A percentile compares a stretch with the other conserved stretches of the same genome.
Evolutionary conservation across 768 basidiomycete species (phyloP).

Genomic region (Ramaria rubella): DNA sequence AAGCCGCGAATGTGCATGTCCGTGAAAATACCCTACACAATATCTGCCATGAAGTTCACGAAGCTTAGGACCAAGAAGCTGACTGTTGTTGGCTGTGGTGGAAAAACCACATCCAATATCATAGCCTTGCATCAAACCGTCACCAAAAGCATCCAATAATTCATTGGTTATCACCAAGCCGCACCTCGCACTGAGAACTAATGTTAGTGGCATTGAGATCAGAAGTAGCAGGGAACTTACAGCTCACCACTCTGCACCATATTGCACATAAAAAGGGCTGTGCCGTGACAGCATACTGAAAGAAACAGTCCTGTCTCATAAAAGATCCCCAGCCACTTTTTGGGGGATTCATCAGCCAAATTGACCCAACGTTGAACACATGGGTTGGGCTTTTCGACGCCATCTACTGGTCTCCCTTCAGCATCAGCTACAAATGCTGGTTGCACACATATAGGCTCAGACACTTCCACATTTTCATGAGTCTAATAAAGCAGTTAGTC

Average conservation of each 20-base stretch:
- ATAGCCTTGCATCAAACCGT: conserved; percentile 5
- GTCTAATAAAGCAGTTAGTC: too few species aligned
- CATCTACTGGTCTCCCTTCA: conserved; percentile 14
- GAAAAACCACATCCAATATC: conserved; percentile 14
- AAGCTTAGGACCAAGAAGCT: neutral
- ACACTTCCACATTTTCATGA: too few species aligned
- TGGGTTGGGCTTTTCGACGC: conserved; percentile 5
- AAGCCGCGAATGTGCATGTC: too few species aligned
- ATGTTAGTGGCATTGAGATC: neutral
- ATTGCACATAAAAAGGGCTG: conserved; percentile 25
- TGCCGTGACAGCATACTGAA: conserved; percentile 29
- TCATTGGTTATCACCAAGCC: conserved; percentile 1
- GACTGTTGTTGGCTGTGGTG: conserved; percentile 2
- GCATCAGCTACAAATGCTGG: neutral
- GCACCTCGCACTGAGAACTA: conserved; percentile 10
- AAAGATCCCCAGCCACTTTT: too few species aligned
- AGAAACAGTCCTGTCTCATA: conserved; percentile 35
- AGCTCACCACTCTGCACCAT: conserved; percentile 32
- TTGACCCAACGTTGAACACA: conserved; percentile 32
- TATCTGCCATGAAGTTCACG: neutral
- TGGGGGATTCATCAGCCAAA: conserved; percentile 19
- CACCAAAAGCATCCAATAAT: conserved; percentile 1
- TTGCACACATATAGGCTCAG: neutral
- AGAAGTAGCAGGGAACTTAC: conserved; percentile 19
- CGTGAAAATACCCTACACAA: conserved; percentile 29